Conservation (phyloP, 2,329 filamentous ascomycete species). For the Podosphaera aphanis region DNA sequence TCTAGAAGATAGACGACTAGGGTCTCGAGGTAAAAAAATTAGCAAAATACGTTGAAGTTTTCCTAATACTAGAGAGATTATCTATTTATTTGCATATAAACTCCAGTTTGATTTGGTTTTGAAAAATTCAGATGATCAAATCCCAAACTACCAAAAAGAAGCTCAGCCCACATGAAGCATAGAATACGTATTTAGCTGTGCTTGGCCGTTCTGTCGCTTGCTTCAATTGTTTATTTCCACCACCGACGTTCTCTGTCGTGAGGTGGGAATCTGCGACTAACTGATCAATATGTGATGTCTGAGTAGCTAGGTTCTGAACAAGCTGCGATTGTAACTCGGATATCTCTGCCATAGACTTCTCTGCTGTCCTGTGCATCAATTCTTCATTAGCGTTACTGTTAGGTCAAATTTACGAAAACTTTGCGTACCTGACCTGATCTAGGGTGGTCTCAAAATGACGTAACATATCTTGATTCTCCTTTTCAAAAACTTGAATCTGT, state of each 20-base stretch:
- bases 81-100: too few species aligned
- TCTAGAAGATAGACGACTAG: too few species aligned
- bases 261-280: constrained; percentile 62
- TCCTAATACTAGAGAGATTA: too few species aligned
- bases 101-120: too few species aligned
- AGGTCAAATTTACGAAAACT: background rate
- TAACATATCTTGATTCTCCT: constrained; percentile 80
- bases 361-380: constrained; percentile 39
- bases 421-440: constrained; percentile 70
- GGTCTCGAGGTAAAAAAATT: too few species aligned
- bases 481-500: constrained; percentile 78
- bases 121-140: constrained; percentile 33
- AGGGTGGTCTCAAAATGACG: constrained; percentile 85
- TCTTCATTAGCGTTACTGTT: too few species aligned
- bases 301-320: constrained; percentile 61
- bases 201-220: constrained; percentile 51
- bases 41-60: too few species aligned
- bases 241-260: constrained; percentile 67
- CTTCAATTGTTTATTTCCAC: constrained; percentile 79
- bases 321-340: constrained; percentile 77
- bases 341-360: constrained; percentile 80
- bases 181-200: constrained; percentile 56
- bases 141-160: constrained; percentile 58
- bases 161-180: constrained; percentile 54
- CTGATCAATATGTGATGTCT: constrained; percentile 74